Evolutionary conservation across 1,284 basidiomycete genomes (phyloP).

Genomic region (Leccinum fuscescens): DNA sequence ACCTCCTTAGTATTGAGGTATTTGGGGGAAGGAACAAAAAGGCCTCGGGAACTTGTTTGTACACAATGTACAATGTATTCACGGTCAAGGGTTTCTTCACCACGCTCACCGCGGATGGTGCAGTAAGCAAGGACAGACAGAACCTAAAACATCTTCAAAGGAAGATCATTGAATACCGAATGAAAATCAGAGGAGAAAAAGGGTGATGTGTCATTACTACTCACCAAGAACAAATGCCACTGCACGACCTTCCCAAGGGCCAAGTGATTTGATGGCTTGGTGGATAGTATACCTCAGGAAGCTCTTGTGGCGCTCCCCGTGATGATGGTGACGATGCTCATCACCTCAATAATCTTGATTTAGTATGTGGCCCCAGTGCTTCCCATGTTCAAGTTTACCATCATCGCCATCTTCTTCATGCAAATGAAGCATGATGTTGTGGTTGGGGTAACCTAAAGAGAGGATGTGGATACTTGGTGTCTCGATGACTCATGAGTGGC

Average conservation of each 20-base stretch:
- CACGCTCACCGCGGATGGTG: conserved; percentile 40
- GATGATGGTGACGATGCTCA: conserved; percentile 15
- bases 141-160: conserved; percentile 76
- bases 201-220: conserved; percentile 31
- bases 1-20: conserved; percentile 39
- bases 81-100: conserved; percentile 35
- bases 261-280: conserved; percentile 61
- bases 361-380: conserved; percentile 12
- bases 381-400: conserved; percentile 5
- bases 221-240: conserved; percentile 77
- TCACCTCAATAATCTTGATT: conserved; percentile 10
- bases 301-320: conserved; percentile 34
- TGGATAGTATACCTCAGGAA: conserved; percentile 49
- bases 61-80: conserved; percentile 29
- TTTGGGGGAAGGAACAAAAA: conserved; percentile 46
- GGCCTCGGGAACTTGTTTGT: conserved; percentile 34
- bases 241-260: conserved; percentile 74
- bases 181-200: conserved; percentile 1
- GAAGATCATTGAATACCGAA: conserved; percentile 29
- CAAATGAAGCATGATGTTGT: conserved; percentile 2
- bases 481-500: conserved; percentile 23
- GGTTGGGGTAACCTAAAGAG: conserved; percentile 7
- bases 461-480: conserved; percentile 19
- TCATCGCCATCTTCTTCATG: conserved; percentile 8
- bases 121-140: conserved; percentile 49